Conservation (phyloP, 2,329 filamentous ascomycete species). For the Akanthomyces dipterigenus region DNA sequence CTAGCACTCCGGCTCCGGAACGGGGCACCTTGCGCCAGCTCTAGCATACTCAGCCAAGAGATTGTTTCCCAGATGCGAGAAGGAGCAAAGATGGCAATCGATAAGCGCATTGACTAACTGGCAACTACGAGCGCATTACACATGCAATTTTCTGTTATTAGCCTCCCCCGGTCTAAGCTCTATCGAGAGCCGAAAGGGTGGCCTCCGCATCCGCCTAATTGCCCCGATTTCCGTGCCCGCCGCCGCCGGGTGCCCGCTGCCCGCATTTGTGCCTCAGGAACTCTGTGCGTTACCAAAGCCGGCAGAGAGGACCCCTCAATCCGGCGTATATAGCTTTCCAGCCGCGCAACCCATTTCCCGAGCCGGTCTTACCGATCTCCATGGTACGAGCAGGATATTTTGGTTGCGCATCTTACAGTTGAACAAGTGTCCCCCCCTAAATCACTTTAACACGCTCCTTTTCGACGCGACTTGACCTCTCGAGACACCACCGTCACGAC, state of each 20-base stretch:
- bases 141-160: background rate
- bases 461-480: too few relatives aligned
- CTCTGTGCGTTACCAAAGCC: background rate
- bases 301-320: background rate
- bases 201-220: background rate
- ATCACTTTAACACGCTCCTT: too few relatives aligned
- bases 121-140: background rate
- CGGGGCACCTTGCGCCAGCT: background rate
- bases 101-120: background rate
- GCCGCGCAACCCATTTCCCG: too few relatives aligned
- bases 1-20: conserved; percentile 1
- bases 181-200: background rate
- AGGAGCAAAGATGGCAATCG: background rate
- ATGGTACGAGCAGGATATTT: too few relatives aligned
- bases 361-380: too few relatives aligned
- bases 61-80: too few relatives aligned
- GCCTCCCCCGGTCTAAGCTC: background rate
- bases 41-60: too few relatives aligned
- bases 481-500: background rate
- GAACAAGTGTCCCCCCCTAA: too few relatives aligned
- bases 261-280: background rate
- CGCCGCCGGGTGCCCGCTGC: background rate
- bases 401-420: too few relatives aligned
- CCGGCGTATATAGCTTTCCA: background rate
- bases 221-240: conserved; percentile 1